phyloP scores from a whole-genome alignment of 192 early-diverging fungal genomes.

The Umbelopsis ramanniana region DNA sequence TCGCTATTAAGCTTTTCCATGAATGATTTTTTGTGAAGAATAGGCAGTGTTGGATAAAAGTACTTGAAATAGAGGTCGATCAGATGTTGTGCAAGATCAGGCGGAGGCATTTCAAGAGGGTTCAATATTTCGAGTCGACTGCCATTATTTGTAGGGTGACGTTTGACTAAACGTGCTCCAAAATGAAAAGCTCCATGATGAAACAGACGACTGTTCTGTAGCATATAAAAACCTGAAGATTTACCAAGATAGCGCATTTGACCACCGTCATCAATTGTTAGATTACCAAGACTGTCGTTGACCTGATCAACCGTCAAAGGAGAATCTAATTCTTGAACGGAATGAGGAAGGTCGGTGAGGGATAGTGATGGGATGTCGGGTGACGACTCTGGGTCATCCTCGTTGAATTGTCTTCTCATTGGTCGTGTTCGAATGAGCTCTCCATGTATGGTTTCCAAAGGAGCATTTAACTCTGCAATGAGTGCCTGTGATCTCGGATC shows the following conservation, averaged over 20 bases:
- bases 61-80: slow-evolving; percentile 65
- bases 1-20: slow-evolving; percentile 30
- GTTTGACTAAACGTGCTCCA: slow-evolving; percentile 32
- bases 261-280: slow-evolving; percentile 73
- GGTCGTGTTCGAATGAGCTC: slow-evolving; percentile 38
- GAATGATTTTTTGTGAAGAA: slow-evolving; percentile 67
- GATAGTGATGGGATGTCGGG: slow-evolving; percentile 29
- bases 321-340: background rate
- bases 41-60: slow-evolving; percentile 70
- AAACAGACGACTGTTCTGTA: slow-evolving; percentile 61
- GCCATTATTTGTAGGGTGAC: slow-evolving; percentile 39
- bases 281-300: slow-evolving; percentile 59
- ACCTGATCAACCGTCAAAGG: slow-evolving; percentile 26
- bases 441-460: slow-evolving; percentile 40
- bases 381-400: slow-evolving; percentile 12
- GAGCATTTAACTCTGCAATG: slow-evolving; percentile 39
- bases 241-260: slow-evolving; percentile 77
- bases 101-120: slow-evolving; percentile 61
- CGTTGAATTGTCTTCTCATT: slow-evolving; percentile 13
- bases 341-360: slow-evolving; percentile 23
- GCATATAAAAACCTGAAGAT: slow-evolving; percentile 75
- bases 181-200: slow-evolving; percentile 47
- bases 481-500: slow-evolving; percentile 46
- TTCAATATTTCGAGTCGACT: slow-evolving; percentile 36
- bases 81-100: slow-evolving; percentile 61